Evolutionary conservation across 306 rosid species (phyloP), one percentile per base, ranked within the genome.

Genomic region (Castanospermum australe): DNA sequence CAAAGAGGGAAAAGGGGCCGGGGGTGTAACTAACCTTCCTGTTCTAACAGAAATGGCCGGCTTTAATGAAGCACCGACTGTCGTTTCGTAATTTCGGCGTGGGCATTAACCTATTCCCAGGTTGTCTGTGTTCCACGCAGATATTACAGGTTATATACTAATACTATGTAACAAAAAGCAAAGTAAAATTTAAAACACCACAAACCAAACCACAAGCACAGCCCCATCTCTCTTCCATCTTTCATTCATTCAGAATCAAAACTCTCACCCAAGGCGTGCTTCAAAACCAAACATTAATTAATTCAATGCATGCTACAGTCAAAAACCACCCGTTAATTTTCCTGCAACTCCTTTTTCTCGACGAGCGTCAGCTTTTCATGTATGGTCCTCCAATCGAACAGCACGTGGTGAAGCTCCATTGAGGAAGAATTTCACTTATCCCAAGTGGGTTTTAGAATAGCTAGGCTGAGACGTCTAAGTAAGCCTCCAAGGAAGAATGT

Each of bases 321-420:
- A 81, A 83, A 61, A 78, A 55, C 65, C 39, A 72, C 56, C 83
- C 81, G 71, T 79, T 65, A 85, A 80, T 85, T 76, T 51, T 35
- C 61, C 83, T 87, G 85, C 88, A 71, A 52, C 76, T 25, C 81
- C 71, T 28, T 73, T 75, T 69, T 70, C 8, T 71, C 61, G 68
- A 74, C 45, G 78, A 15, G 45, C 79, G 87, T 85, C 91, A 88
- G 91, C 88, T 85, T 88, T 88, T 76, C 1, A 85, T 69, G 84
- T 32, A 80, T 88, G 89, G 83, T 15, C 86, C 81, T 81, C 52
- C 71, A 69, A 56, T 55, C 33, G 33, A 48, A 62, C 79, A 57
- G 66, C 87, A 77, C 84, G 87, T 83, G 84, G 50, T 68, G 11
- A 63, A 54, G 44, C 63, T 21, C 73, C 68, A 47, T 83, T 64